Evolutionary conservation across 129 eudicot genomes (phyloP), one percentile per base, ranked within the genome.

Genomic region (Daucus carota): DNA sequence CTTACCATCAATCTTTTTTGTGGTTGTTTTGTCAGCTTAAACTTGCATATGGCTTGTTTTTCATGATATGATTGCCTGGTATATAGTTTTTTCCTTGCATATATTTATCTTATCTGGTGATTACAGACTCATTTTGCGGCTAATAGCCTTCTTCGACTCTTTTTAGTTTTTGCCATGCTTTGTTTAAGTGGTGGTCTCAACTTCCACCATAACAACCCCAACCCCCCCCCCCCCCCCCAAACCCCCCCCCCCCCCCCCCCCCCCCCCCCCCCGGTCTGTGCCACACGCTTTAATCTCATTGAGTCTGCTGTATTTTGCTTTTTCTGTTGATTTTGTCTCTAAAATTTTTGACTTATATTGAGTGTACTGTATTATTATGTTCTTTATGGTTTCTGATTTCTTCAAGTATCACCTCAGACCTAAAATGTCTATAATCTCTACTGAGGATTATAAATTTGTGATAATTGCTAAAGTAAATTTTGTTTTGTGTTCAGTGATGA

Each of bases 401-500:
- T 12, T n/a, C 18, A 20, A 57, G 13, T 29, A 32, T 8, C 36
- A 20, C 2, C 14, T 48, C 32, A 9, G 34, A 29, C 46, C 18
- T 0, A 24, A 41, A 34, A 3, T 28, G 14, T 33, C 72, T 40
- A 22, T 6, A n/a, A 26, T 42, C 16, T 26, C 10, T 22, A 18
- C 8, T 57, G 15, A 9, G 65, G 15, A 10, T 57, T 60, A 13
- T 4, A 6, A n/a, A 32, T 50, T 66, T 46, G 28, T 62, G 12
- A 11, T 43, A 31, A 50, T 31, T 36, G 43, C 75, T 54, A 52
- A 69, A 16, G 1, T 68, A 50, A 10, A 36, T 26, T 75, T 48
- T 42, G 18, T 73, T 83, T 32, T 80, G 80, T 73, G 73, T 32
- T 66, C 52, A 81, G 93, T 83, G 87, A 81, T 50, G 96, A 88